These are phyloP conservation scores for Paramecium sexaurelia DNA, from an alignment of 73 alveolate genomes.

Conservation along the genomic window DNA sequence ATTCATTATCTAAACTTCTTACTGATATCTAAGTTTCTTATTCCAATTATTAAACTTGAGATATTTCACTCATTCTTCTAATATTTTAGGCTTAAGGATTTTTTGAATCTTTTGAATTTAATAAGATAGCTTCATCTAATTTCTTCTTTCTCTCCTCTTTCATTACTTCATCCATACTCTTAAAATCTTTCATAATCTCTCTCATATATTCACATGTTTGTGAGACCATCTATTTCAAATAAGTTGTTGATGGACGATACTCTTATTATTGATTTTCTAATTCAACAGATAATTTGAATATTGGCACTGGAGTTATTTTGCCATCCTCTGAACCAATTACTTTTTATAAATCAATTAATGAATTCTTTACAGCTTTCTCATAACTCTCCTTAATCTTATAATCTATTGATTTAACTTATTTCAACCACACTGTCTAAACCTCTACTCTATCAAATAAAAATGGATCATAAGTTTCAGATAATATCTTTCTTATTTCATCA, in stretches of 20 bases:
- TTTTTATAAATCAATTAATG: conserved; percentile 83
- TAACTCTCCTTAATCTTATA: conserved; percentile 84
- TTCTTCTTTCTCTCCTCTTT: conserved; percentile 78
- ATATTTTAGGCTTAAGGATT: conserved; percentile 31
- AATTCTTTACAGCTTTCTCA: conserved; percentile 91
- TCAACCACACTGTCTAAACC: conserved; percentile 77
- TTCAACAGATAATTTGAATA: conserved; percentile 65
- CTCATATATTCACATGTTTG: conserved; percentile 69
- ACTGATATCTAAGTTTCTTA: background rate
- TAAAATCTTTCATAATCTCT: conserved; percentile 79
- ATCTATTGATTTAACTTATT: conserved; percentile 78
- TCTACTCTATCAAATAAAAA: conserved; percentile 76
- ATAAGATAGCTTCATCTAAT: conserved; percentile 66
- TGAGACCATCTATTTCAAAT: conserved; percentile 65
- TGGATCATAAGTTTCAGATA: conserved; percentile 85
- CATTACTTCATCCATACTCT: conserved; percentile 81
- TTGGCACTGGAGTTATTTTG: conserved; percentile 71
- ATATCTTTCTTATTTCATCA: conserved; percentile 75
- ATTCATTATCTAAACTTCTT: background rate
- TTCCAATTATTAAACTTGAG: background rate
- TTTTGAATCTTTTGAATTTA: conserved; percentile 59
- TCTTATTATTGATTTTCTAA: conserved; percentile 65
- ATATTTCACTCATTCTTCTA: conserved; percentile 54
- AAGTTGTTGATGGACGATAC: conserved; percentile 65
- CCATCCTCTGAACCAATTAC: conserved; percentile 84